These are phyloP conservation scores for Citrus reticulata DNA, from an alignment of 345 rosid genomes.

Conservation along the genomic window DNA sequence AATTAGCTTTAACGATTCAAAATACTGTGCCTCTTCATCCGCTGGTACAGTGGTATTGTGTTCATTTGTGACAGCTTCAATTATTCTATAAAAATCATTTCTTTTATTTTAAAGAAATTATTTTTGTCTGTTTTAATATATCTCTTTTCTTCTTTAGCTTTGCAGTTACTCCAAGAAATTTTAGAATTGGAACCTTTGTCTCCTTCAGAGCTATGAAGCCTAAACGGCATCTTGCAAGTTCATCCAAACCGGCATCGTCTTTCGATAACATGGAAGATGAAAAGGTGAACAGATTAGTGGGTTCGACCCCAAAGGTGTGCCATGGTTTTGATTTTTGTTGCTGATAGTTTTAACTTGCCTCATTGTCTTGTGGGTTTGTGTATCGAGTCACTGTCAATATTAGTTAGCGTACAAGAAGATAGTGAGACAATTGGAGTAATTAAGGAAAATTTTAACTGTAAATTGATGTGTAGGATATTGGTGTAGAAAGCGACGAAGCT, in stretches of 20 bases:
- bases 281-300: slow-evolving; percentile 27
- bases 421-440: neutral
- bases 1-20: neutral
- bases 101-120: neutral
- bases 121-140: neutral
- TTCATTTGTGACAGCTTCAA: neutral
- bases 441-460: slow-evolving; percentile 19
- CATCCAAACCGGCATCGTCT: slow-evolving; percentile 21
- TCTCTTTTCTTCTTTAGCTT: slow-evolving; percentile 26
- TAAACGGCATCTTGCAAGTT: slow-evolving; percentile 35
- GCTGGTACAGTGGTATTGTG: neutral
- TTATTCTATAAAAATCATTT: neutral
- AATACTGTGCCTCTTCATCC: neutral
- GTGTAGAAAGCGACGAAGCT: neutral
- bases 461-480: slow-evolving; percentile 16
- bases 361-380: neutral
- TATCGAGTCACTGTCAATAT: neutral
- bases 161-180: slow-evolving; percentile 33
- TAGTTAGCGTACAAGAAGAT: neutral
- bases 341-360: neutral
- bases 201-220: slow-evolving; percentile 34
- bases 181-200: slow-evolving; percentile 27
- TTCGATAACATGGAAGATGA: slow-evolving; percentile 32
- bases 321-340: neutral
- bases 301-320: slow-evolving; percentile 16